These are phyloP conservation scores for Laetiporus sulphureus DNA, from an alignment of 1,284 basidiomycete genomes.

Conservation along the genomic window DNA sequence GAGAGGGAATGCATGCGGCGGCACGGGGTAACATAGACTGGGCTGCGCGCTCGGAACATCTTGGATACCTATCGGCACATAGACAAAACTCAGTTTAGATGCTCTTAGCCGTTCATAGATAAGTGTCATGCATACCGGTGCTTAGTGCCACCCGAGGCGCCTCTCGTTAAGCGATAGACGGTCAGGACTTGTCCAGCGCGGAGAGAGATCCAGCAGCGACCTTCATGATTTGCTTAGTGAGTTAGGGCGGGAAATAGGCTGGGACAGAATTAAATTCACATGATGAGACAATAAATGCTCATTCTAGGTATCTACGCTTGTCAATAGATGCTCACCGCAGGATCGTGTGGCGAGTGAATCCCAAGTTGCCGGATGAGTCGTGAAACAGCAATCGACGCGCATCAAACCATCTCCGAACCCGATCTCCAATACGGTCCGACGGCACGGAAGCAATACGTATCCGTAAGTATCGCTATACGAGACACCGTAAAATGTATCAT, in stretches of 20 bases:
- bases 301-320: no score
- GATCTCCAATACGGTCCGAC: slow-evolving; percentile 61
- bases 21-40: slow-evolving; percentile 41
- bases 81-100: neutral
- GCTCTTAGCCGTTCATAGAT: neutral
- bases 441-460: slow-evolving; percentile 43
- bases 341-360: slow-evolving; percentile 48
- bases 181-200: slow-evolving; percentile 30
- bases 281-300: slow-evolving; percentile 59
- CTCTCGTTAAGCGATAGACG: slow-evolving; percentile 43
- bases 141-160: slow-evolving; percentile 69
- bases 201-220: slow-evolving; percentile 25
- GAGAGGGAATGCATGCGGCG: slow-evolving; percentile 35
- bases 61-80: slow-evolving; percentile 26
- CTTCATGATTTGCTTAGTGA: slow-evolving; percentile 45
- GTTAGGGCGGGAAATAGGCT: slow-evolving; percentile 56
- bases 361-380: slow-evolving; percentile 38
- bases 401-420: slow-evolving; percentile 60
- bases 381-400: slow-evolving; percentile 6
- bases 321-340: slow-evolving; percentile 36
- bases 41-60: slow-evolving; percentile 33
- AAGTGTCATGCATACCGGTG: slow-evolving; percentile 35
- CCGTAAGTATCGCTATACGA: no score
- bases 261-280: slow-evolving; percentile 73
- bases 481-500: no score